A percentile compares a stretch with the other conserved stretches of the same genome.
phyloP scores from a whole-genome alignment of 2,329 filamentous ascomycete genomes.

The Ambrosiella xylebori region DNA sequence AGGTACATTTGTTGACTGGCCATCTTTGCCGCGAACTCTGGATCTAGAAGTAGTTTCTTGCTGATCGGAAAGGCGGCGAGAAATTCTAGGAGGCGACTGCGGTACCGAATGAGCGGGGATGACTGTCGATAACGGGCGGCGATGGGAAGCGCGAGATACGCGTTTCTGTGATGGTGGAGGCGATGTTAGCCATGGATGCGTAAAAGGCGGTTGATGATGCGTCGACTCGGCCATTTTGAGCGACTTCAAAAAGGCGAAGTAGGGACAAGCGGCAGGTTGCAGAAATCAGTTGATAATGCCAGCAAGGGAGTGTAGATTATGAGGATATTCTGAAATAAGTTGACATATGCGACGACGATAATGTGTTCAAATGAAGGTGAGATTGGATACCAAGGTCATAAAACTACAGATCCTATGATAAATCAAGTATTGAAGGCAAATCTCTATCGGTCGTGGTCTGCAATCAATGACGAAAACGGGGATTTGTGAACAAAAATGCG shows the following conservation, averaged over 20 bases:
- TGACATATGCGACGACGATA: no score
- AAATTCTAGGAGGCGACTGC: constrained; percentile 32
- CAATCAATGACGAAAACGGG: neutral
- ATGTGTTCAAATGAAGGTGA: no score
- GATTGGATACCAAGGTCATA: no score
- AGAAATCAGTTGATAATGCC: no score
- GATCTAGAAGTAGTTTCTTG: constrained; percentile 26
- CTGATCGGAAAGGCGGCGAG: constrained; percentile 40
- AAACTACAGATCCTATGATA: no score
- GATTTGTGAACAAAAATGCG: neutral
- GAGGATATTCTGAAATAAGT: no score
- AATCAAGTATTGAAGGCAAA: no score
- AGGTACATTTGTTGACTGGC: constrained; percentile 25
- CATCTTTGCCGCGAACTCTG: constrained; percentile 20
- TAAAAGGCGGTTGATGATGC: constrained; percentile 8
- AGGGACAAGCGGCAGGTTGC: no score
- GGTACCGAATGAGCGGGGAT: constrained; percentile 29
- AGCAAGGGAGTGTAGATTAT: no score
- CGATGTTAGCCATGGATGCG: constrained; percentile 12
- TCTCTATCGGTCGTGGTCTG: no score
- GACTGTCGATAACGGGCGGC: constrained; percentile 36
- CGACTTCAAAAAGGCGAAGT: neutral
- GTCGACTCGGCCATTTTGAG: constrained; percentile 11
- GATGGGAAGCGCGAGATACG: constrained; percentile 21
- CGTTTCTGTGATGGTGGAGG: constrained; percentile 9